Percentiles rank a stretch among this genome's conserved stretches.
These are phyloP conservation scores for Suillus subalutaceus DNA, from an alignment of 768 basidiomycete genomes.

Conservation along the genomic window DNA sequence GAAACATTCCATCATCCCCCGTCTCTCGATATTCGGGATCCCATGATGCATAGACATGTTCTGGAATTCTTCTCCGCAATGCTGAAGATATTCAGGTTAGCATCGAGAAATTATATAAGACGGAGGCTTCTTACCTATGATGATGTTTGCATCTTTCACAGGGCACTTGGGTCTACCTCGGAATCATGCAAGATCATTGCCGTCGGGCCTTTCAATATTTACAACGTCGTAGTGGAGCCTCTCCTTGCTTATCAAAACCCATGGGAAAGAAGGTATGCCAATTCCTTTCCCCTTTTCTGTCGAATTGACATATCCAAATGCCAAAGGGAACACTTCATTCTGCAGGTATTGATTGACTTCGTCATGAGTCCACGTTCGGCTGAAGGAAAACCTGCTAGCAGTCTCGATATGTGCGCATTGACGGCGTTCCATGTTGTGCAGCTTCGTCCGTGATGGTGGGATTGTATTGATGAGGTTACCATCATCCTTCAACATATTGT, in stretches of 20 bases:
- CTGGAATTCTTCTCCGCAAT: neutral
- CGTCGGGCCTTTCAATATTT: neutral
- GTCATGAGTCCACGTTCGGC: neutral
- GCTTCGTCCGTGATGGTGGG: neutral
- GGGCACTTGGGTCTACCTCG: constrained; percentile 5
- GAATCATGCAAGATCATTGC: constrained; percentile 5
- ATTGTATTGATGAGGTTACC: neutral
- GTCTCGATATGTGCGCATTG: constrained; percentile 4
- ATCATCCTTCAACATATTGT: neutral
- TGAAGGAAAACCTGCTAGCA: neutral
- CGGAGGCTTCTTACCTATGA: constrained; percentile 8
- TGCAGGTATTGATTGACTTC: neutral
- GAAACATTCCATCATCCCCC: neutral
- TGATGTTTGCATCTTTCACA: neutral
- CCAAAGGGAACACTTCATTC: neutral
- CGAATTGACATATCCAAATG: neutral
- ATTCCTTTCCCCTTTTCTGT: constrained; percentile 5
- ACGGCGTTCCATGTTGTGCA: neutral
- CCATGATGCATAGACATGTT: constrained; percentile 7
- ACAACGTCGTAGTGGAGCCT: neutral
- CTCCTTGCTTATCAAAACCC: constrained; percentile 11
- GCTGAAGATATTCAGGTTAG: neutral
- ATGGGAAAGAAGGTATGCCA: neutral
- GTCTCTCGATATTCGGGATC: neutral
- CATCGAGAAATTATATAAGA: neutral